Conservation (phyloP, 1,284 basidiomycete species). For the Mycena citricolor region DNA sequence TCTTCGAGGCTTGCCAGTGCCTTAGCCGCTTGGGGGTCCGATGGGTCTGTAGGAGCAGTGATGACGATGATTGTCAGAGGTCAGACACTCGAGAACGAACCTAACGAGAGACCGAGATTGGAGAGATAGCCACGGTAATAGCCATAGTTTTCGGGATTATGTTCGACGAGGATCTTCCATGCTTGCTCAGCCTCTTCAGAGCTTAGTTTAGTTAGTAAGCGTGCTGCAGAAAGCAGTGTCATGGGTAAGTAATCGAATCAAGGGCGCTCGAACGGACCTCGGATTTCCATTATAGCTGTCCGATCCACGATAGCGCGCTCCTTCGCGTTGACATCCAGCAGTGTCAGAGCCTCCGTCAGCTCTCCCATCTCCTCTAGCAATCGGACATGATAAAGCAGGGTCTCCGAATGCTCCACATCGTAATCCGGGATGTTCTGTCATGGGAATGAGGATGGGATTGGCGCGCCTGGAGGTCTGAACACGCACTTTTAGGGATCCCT, state of each 20-base stretch:
- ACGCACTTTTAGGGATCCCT: conserved; percentile 59
- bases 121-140: conserved; percentile 79
- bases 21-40: conserved; percentile 35
- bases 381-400: conserved; percentile 79
- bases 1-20: conserved; percentile 60
- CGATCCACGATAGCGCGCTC: conserved; percentile 70
- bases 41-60: conserved; percentile 1
- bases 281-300: conserved; percentile 66
- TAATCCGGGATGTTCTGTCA: conserved; percentile 68
- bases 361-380: conserved; percentile 79
- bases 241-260: conserved; percentile 20
- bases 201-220: conserved; percentile 66
- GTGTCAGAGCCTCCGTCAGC: conserved; percentile 55
- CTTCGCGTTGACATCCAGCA: conserved; percentile 69
- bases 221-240: conserved; percentile 47
- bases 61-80: not conserved
- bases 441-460: conserved; percentile 7
- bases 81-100: conserved; percentile 38
- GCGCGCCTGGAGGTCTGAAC: not conserved
- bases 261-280: conserved; percentile 49
- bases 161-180: conserved; percentile 80
- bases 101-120: conserved; percentile 65
- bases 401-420: conserved; percentile 86
- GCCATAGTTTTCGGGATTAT: conserved; percentile 82
- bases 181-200: conserved; percentile 73